phyloP scores from a whole-genome alignment of 306 rosid genomes.

The Prunus mume region DNA sequence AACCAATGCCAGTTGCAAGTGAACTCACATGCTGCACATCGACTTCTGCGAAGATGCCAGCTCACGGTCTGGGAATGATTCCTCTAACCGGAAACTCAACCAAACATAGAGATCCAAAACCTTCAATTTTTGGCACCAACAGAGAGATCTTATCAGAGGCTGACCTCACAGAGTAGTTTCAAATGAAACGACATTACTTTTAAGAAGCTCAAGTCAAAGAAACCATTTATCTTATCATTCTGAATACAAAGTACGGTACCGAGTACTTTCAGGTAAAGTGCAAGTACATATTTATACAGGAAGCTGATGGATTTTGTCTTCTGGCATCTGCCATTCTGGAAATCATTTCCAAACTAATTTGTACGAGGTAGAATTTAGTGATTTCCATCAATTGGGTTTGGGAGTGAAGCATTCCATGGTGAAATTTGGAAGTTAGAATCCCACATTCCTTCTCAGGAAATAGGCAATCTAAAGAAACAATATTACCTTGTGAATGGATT shows the following conservation, averaged over 20 bases:
- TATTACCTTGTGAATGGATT: slow-evolving; percentile 89
- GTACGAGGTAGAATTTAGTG: not conserved
- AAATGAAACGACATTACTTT: slow-evolving; percentile 3
- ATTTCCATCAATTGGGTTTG: not conserved
- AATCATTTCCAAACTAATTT: not conserved
- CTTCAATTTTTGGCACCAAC: slow-evolving; percentile 50
- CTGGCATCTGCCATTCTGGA: not conserved
- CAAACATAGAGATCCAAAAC: slow-evolving; percentile 93
- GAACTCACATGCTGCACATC: slow-evolving; percentile 77
- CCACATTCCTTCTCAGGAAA: not conserved
- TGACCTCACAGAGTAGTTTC: slow-evolving; percentile 6
- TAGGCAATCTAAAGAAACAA: not conserved
- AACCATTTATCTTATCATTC: not conserved
- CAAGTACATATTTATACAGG: not conserved
- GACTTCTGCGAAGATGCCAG: slow-evolving; percentile 75
- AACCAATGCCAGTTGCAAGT: not conserved
- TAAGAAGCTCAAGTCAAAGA: slow-evolving; percentile 10
- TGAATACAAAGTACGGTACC: not conserved
- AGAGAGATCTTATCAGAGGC: not conserved
- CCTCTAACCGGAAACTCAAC: slow-evolving; percentile 90
- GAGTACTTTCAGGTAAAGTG: not conserved
- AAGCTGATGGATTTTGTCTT: not conserved
- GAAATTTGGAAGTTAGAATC: not conserved
- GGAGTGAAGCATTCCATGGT: not conserved
- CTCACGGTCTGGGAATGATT: slow-evolving; percentile 82